phyloP scores from a whole-genome alignment of 345 rosid species.

The Lepidium sativum region DNA sequence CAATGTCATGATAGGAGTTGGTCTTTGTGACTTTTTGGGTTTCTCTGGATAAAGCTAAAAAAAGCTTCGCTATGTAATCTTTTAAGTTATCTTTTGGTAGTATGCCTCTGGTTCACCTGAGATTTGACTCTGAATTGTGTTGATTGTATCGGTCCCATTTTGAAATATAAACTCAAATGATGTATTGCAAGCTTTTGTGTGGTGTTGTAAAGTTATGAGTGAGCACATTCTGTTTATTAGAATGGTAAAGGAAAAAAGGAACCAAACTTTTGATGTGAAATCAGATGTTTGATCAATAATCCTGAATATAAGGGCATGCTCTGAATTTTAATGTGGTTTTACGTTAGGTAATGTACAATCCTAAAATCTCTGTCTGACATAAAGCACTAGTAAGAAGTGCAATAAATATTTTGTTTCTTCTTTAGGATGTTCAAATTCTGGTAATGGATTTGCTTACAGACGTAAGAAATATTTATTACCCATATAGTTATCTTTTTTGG shows the following conservation, averaged over 20 bases:
- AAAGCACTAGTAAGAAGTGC: slow-evolving; percentile 1
- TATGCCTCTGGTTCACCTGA: slow-evolving; percentile 1
- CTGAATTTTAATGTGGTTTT: not conserved
- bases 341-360: not conserved
- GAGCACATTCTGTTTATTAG: not conserved
- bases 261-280: not conserved
- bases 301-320: not conserved
- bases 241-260: not conserved
- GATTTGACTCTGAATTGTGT: slow-evolving; percentile 5
- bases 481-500: not conserved
- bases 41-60: not conserved
- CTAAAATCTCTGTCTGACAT: not conserved
- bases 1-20: slow-evolving; percentile 1
- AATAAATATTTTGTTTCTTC: slow-evolving; percentile 7
- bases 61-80: not conserved
- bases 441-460: not conserved
- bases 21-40: not conserved
- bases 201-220: not conserved
- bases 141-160: not conserved
- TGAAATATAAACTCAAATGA: not conserved
- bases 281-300: not conserved
- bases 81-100: not conserved
- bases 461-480: not conserved
- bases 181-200: not conserved
- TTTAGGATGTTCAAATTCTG: slow-evolving; percentile 13